phyloP scores from a whole-genome alignment of 805 yeast genomes.

The Lipomyces mesembrius region DNA sequence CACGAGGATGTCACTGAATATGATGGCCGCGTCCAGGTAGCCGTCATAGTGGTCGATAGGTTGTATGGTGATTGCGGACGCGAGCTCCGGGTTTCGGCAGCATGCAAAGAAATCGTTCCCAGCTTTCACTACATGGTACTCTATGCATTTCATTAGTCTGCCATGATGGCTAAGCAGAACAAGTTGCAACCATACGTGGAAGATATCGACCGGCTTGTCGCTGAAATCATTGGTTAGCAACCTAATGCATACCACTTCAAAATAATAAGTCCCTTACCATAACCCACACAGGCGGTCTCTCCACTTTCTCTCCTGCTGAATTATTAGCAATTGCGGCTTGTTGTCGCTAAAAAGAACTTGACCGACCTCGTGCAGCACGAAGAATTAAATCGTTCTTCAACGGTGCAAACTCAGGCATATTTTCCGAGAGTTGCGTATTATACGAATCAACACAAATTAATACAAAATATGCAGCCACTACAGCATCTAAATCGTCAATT shows the following conservation, averaged over 20 bases:
- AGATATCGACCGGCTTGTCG: conserved; percentile 96
- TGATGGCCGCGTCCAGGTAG: conserved; percentile 93
- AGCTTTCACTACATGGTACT: conserved; percentile 87
- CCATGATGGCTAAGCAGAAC: conserved; percentile 25
- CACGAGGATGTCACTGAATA: conserved; percentile 92
- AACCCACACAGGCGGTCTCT: conserved; percentile 97
- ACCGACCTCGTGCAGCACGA: conserved; percentile 79
- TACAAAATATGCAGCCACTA: background rate
- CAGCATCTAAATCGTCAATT: no score
- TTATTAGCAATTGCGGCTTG: background rate
- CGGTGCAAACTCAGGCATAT: conserved; percentile 61
- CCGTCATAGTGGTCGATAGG: conserved; percentile 91
- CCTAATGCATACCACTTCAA: background rate
- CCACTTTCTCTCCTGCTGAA: conserved; percentile 68
- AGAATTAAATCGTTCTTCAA: conserved; percentile 87
- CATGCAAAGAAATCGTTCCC: conserved; percentile 88
- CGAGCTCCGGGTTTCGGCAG: conserved; percentile 93
- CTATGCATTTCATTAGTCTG: conserved; percentile 53
- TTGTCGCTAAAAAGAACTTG: background rate
- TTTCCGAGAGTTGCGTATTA: background rate
- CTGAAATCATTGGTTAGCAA: conserved; percentile 41
- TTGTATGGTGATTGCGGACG: conserved; percentile 92
- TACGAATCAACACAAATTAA: background rate
- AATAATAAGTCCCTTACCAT: conserved; percentile 58
- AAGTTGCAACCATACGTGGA: conserved; percentile 41